Evolutionary conservation across 2,329 filamentous ascomycete genomes (phyloP), one percentile per base, ranked within the genome.

Genomic region (Huntiella bhutanensis): DNA sequence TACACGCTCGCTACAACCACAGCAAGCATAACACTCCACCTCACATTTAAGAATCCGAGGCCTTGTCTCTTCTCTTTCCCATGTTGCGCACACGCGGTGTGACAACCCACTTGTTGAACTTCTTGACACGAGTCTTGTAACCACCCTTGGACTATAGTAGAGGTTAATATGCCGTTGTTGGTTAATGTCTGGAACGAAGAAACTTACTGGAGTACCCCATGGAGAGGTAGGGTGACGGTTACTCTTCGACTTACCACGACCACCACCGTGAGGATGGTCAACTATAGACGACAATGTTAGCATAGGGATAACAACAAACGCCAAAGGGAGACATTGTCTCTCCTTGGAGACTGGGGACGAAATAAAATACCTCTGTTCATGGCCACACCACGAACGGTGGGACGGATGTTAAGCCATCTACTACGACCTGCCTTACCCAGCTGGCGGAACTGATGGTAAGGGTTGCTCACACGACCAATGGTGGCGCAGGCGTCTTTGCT

Each of bases 181-280:
- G 15, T 7, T 10, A 10, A 16, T 16, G 17, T 12, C 7, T 19
- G 7, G 36, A 5, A 15, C 15, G 12, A 4, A 33, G 38, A 22
- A 53, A 75, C 84, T 67, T 80, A 92, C 86, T 59, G 85, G 88
- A 59, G 77, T 80, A 60, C 92, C 91, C 91, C 92, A 98, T 49
- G 91, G 91, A 65, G 85, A 94, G 56, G 91, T 85, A 33, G 92
- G 91, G 59, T 93, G 73, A 51, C 87, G 77, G 60, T 95, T 94
- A 76, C 91, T 86, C 83, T 98, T 98, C 49, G 86, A 95, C 68
- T 98, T 98, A 68, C 91, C 91, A 71, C 92, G 77, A 64, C 91
- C 91, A 82, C 91, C 91, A 74, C 91, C 91, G 63, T 98, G 91
- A 58, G 91, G 91, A 71, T 98, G 91, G 59, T 98, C 91, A 56